Percentiles rank a stretch among this genome's conserved stretches.
phyloP scores from a whole-genome alignment of 306 rosid genomes.

The Pyrus pyrifolia region DNA sequence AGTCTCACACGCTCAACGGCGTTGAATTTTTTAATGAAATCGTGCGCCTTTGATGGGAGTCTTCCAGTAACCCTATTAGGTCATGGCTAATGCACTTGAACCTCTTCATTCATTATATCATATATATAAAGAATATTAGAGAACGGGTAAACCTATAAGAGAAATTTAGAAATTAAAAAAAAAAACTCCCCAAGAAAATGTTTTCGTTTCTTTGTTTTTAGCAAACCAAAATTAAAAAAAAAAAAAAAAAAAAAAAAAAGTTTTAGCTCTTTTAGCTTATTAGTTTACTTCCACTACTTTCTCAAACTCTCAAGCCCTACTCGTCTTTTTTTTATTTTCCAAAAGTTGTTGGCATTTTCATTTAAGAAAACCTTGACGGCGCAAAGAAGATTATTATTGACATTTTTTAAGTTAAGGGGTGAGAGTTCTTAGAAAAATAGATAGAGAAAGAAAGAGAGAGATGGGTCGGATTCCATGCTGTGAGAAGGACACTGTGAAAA shows the following conservation, averaged over 20 bases:
- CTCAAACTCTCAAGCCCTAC: not conserved
- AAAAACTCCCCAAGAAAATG: conserved; percentile 1
- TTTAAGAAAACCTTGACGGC: not conserved
- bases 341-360: not conserved
- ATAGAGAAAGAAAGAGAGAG: not conserved
- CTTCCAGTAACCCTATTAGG: not conserved
- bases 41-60: conserved; percentile 84
- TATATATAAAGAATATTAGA: conserved; percentile 19
- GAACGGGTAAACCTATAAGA: not conserved
- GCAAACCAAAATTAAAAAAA: not conserved
- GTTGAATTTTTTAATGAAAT: conserved; percentile 93
- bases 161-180: not conserved
- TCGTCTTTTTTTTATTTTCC: not conserved
- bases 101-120: conserved; percentile 26
- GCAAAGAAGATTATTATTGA: not conserved
- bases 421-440: not conserved
- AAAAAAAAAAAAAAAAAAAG: not conserved
- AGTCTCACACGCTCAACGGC: conserved; percentile 80
- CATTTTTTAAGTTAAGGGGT: not conserved
- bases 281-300: not conserved
- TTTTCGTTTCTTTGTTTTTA: conserved; percentile 11
- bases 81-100: conserved; percentile 31
- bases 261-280: not conserved
- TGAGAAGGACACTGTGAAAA: conserved; percentile 71
- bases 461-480: conserved; percentile 96